These are phyloP conservation scores for Lotmaria passim DNA, from an alignment of 208 protist genomes.

Conservation along the genomic window DNA sequence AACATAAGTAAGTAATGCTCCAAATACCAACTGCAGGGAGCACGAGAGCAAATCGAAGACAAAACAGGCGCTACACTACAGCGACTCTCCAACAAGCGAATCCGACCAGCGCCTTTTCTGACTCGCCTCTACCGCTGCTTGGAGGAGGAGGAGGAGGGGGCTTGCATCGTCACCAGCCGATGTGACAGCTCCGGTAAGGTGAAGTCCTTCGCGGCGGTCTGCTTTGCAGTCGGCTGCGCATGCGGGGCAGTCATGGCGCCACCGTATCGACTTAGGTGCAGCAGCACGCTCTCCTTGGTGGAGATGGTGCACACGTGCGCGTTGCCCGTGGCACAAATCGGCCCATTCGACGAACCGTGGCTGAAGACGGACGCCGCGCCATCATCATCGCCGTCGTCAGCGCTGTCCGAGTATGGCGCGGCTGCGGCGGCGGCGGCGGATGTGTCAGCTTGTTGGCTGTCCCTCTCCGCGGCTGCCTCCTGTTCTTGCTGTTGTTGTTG, in stretches of 20 bases:
- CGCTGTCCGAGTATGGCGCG: neutral
- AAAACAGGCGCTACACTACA: too few relatives aligned
- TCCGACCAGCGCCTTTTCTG: neutral
- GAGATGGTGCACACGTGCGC: conserved; percentile 55
- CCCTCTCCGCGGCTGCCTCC: conserved; percentile 4
- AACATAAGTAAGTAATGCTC: too few relatives aligned
- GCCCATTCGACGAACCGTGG: conserved; percentile 72
- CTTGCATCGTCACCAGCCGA: conserved; percentile 62
- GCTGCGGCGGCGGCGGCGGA: conserved; percentile 28
- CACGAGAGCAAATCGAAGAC: too few relatives aligned
- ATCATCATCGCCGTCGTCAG: neutral
- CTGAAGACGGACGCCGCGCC: conserved; percentile 74
- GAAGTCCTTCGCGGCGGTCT: conserved; percentile 28
- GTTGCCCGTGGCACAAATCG: conserved; percentile 69
- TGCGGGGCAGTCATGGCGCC: conserved; percentile 47
- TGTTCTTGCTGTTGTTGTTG: neutral
- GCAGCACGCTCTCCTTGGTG: conserved; percentile 57
- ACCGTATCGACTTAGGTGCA: conserved; percentile 51
- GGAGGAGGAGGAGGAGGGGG: conserved; percentile 2
- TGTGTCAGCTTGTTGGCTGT: conserved; percentile 8
- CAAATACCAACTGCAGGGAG: too few relatives aligned
- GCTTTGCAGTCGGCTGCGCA: neutral
- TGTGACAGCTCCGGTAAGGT: conserved; percentile 59
- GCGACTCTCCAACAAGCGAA: too few relatives aligned
- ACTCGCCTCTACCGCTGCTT: neutral